These are phyloP conservation scores for Anthracocystis setariae DNA, from an alignment of 1,284 basidiomycete genomes.

Conservation along the genomic window DNA sequence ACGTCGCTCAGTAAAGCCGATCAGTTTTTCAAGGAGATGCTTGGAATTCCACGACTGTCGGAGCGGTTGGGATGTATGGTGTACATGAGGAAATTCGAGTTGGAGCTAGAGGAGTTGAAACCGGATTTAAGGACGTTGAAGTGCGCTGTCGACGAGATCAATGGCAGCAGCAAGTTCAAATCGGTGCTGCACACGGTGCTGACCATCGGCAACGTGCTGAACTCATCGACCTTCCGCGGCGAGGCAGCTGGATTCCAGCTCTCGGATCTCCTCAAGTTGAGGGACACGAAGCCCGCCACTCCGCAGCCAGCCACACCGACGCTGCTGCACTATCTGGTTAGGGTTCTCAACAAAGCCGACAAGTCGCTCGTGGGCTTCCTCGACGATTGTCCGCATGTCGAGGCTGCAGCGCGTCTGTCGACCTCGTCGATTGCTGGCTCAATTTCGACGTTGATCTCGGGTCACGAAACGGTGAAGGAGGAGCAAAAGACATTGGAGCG, in stretches of 20 bases:
- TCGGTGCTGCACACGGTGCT: conserved; percentile 75
- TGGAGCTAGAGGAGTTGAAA: conserved; percentile 83
- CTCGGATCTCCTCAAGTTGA: conserved; percentile 82
- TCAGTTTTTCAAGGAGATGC: conserved; percentile 84
- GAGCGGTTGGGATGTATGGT: conserved; percentile 83
- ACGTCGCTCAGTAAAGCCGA: conserved; percentile 74
- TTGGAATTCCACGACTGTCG: conserved; percentile 78
- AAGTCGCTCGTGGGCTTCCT: conserved; percentile 78
- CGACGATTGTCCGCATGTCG: conserved; percentile 82
- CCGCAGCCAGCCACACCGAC: conserved; percentile 79
- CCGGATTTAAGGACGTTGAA: conserved; percentile 83
- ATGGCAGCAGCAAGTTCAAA: conserved; percentile 76
- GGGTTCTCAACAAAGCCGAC: conserved; percentile 77
- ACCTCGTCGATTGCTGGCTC: conserved; percentile 41
- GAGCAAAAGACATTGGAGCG: conserved; percentile 40
- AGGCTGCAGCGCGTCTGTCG: conserved; percentile 73
- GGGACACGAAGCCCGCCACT: conserved; percentile 82
- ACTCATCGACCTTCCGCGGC: conserved; percentile 83
- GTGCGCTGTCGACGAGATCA: conserved; percentile 79
- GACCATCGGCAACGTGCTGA: conserved; percentile 82
- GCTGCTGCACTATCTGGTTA: conserved; percentile 84
- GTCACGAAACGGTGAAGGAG: conserved; percentile 37
- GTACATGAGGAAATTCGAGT: conserved; percentile 80
- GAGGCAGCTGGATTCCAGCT: conserved; percentile 84
- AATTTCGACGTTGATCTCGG: conserved; percentile 38